Base-by-base conservation (phyloP, 805 yeast genomes). In the Saccharomyces jurei region DNA sequence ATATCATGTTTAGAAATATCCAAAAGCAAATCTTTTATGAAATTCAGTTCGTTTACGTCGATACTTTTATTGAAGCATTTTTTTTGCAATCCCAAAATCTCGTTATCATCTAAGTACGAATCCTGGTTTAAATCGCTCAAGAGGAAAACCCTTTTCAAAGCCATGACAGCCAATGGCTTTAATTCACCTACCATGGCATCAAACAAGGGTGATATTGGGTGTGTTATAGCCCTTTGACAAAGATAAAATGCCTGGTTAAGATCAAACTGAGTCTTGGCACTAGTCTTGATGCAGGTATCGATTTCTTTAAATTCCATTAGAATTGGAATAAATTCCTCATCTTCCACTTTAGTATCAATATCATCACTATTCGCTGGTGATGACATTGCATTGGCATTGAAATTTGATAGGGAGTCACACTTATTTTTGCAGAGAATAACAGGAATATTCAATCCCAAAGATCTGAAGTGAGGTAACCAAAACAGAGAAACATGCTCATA, bases 401-500 rank as follows among this genome's bases (percentile, higher is more conserved):
- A 32, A 13, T 59, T 63, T 5, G 53, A 54, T 48, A 58, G 56
- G 30, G 67, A 58, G 54, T 87, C 95, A 21, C 84, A 77, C 63
- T 89, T 90, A 69, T 90, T 94, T 53, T 91, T 90, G 70, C 96
- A 86, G 2, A 94, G 73, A 1, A 94, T 89, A n/a, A 94, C 84
- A 0, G 99, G 99, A 13, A 92, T 70, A 65, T 94, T 94, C 54
- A 92, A 89, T 2, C 99, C 99, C 79, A 89, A 77, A 0, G 96
- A 88, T 57, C 99, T 77, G 63, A 94, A 86, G 76, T 86, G 80
- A 51, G 95, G 94, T 80, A 94, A 84, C 99, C 99, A 94, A 68
- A 90, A 90, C 26, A 92, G 74, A 2, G 96, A 83, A 4, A 94
- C 82, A 49, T 98, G 77, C 67, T 94, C 98, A 66, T 90, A 94